Evolutionary conservation across 1,284 basidiomycete genomes (phyloP).

Genomic region (Tranzscheliella williamsii): DNA sequence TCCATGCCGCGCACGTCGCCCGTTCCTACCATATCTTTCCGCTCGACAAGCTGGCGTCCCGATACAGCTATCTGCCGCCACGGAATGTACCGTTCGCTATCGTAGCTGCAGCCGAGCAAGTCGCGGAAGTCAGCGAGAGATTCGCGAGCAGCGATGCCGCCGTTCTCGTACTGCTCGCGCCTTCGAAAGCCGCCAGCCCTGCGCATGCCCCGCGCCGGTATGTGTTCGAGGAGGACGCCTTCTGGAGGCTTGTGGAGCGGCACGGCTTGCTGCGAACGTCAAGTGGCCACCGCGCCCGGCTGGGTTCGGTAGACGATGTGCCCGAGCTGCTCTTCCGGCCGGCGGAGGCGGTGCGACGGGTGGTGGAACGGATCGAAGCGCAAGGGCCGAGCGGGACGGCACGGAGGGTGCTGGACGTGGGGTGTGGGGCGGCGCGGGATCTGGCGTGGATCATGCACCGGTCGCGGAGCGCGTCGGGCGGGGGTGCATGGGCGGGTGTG

Average conservation of each 20-base stretch:
- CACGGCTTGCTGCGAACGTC: constrained; percentile 3
- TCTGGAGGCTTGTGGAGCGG: neutral
- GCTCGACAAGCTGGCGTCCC: constrained; percentile 16
- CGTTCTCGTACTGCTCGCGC: constrained; percentile 5
- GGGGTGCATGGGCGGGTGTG: constrained; percentile 14
- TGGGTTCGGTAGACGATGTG: constrained; percentile 3
- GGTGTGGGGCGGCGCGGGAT: constrained; percentile 30
- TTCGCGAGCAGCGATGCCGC: constrained; percentile 8
- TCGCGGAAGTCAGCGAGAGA: constrained; percentile 6
- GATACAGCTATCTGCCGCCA: constrained; percentile 36
- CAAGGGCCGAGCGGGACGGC: neutral
- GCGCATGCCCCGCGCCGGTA: neutral
- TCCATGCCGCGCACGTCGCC: constrained; percentile 19
- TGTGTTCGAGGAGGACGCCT: neutral
- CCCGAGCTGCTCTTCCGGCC: constrained; percentile 26
- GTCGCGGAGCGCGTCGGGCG: constrained; percentile 5
- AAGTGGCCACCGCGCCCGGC: neutral
- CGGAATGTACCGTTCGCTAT: constrained; percentile 19
- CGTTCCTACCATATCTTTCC: constrained; percentile 21
- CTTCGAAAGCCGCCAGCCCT: neutral
- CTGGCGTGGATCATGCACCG: constrained; percentile 33
- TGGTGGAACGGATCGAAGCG: neutral
- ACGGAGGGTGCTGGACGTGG: constrained; percentile 19
- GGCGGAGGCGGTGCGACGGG: constrained; percentile 14
- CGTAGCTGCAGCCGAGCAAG: constrained; percentile 5